phyloP scores from a whole-genome alignment of 2,329 filamentous ascomycete species.

The Monosporascus sp. region DNA sequence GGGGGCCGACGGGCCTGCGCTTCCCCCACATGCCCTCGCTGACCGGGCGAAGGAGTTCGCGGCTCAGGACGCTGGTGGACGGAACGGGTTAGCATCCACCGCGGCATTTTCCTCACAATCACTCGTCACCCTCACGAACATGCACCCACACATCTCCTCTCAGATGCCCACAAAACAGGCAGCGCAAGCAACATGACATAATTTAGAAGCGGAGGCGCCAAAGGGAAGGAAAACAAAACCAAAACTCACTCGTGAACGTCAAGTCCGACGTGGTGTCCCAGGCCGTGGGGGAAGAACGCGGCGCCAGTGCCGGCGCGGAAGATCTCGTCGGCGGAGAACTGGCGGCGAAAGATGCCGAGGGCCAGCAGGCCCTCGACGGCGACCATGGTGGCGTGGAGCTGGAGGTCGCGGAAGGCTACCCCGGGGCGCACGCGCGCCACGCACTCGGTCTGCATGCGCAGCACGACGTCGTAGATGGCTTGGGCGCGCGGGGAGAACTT shows the following conservation, averaged over 20 bases:
- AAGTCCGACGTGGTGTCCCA: constrained; percentile 60
- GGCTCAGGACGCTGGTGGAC: constrained; percentile 20
- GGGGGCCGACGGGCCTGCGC: constrained; percentile 23
- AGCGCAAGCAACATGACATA: neutral
- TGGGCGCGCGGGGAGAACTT: constrained; percentile 62
- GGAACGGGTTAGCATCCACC: neutral
- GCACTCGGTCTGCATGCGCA: constrained; percentile 73
- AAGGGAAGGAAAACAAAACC: neutral
- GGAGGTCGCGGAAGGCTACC: constrained; percentile 64
- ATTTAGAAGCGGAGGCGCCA: neutral
- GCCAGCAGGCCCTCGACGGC: constrained; percentile 65
- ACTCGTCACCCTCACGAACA: neutral
- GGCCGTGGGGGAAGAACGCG: constrained; percentile 62
- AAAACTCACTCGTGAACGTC: constrained; percentile 52
- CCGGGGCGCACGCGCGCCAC: constrained; percentile 65
- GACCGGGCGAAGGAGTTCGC: constrained; percentile 22
- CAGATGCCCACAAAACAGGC: neutral
- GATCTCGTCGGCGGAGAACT: constrained; percentile 45
- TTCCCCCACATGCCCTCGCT: constrained; percentile 27
- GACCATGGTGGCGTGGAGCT: constrained; percentile 66
- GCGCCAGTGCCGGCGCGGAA: constrained; percentile 46
- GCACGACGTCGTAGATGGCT: constrained; percentile 71
- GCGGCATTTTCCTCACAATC: neutral
- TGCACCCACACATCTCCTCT: neutral
- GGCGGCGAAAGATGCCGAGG: constrained; percentile 67